Base-by-base conservation (phyloP, 2,329 filamentous ascomycete species). In the Phaeosphaeriaceae sp. region DNA sequence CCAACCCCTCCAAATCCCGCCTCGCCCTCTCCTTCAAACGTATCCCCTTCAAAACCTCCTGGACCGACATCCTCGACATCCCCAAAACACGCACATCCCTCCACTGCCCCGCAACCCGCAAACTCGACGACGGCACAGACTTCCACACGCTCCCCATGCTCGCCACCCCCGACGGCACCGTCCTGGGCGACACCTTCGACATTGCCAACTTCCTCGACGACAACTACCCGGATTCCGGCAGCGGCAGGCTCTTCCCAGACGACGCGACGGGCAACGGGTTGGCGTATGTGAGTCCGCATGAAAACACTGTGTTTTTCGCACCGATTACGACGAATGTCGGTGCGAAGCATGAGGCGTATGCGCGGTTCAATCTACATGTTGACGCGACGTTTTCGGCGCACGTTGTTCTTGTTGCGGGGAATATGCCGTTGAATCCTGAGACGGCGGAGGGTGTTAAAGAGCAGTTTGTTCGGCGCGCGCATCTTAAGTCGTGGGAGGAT, bases 141-240 rank as follows among this genome's bases (percentile, higher is more conserved):
- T 87, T 78, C 71, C 77, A 77, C 68, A 88, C 85, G 2, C 76
- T 88, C 0, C 85, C 86, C 1, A 76, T 87, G 34, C 66, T 87
- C 17, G 58, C 72, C 1, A 81, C 87, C 42, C 64, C 73, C 0
- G 46, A 60, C 15, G 62, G 60, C 4, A 50, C 68, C 0, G 42
- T 74, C 0, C 46, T 87, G 2, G 85, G 85, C 4, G 86, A 88
- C 70, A 83, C 84, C 2, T 86, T 87, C 61, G 85, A 87, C 43
- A 88, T 88, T 51, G 86, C 85, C 6, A 68, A 79, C 20, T 82
- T 86, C 58, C 75, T 88, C 2, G 78, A 87, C 18, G 69, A 76
- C 1, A 75, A 65, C 0, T 85, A 82, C 46, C 81, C 83, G 0
- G 48, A 67, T 23, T 65, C 76, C 0, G 78, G 78, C 1, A n/a